Evolutionary conservation across 2,329 filamentous ascomycete species (phyloP).

Genomic region (Exophiala phaeomuriformis): DNA sequence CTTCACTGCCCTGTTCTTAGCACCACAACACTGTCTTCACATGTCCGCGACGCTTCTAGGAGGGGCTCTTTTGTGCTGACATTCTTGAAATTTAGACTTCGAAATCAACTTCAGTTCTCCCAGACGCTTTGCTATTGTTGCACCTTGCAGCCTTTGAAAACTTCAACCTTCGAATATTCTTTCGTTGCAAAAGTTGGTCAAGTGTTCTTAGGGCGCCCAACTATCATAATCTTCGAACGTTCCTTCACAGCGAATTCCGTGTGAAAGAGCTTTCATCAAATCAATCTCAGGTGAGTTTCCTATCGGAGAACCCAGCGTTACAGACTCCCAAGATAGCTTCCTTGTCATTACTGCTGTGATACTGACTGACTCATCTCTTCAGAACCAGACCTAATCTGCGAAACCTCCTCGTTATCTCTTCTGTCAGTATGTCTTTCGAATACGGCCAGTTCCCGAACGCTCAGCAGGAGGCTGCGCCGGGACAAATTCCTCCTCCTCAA

Average conservation of each 20-base stretch:
- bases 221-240: constrained; percentile 17
- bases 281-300: constrained; percentile 9
- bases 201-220: constrained; percentile 1
- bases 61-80: constrained; percentile 13
- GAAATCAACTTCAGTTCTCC: constrained; percentile 19
- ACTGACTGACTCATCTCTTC: constrained; percentile 13
- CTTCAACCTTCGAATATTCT: constrained; percentile 20
- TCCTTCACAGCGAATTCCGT: constrained; percentile 7
- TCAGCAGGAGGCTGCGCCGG: constrained; percentile 48
- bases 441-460: constrained; percentile 59
- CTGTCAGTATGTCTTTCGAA: constrained; percentile 56
- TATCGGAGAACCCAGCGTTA: background rate
- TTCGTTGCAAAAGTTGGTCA: constrained; percentile 22
- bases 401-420: constrained; percentile 11
- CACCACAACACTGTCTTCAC: background rate
- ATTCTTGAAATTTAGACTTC: constrained; percentile 12
- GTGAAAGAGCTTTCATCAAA: constrained; percentile 6
- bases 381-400: constrained; percentile 9
- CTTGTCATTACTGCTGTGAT: background rate
- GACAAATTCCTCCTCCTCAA: constrained; percentile 41
- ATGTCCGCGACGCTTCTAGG: background rate
- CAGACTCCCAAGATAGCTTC: background rate
- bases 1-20: background rate
- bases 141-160: constrained; percentile 16
- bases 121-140: constrained; percentile 18